phyloP scores from a whole-genome alignment of 108 stramenopile genomes.

The Skeletonema costatum region DNA sequence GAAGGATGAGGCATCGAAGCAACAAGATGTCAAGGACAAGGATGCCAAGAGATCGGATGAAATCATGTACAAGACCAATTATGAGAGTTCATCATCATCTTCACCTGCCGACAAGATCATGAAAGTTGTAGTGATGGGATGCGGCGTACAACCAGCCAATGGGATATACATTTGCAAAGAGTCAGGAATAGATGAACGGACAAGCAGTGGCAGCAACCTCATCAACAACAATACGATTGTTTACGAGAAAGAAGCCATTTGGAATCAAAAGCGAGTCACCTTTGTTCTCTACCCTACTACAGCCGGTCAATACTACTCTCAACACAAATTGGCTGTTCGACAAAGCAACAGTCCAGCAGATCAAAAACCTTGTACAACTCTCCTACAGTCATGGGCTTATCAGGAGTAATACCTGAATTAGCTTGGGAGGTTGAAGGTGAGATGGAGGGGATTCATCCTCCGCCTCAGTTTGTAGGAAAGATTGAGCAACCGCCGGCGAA shows the following conservation, averaged over 20 bases:
- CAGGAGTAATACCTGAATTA: slow-evolving; percentile 18
- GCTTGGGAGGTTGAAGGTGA: slow-evolving; percentile 32
- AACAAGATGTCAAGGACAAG: not conserved
- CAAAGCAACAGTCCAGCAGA: not conserved
- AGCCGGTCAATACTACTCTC: slow-evolving; percentile 29
- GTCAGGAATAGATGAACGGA: not conserved
- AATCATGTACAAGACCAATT: slow-evolving; percentile 23
- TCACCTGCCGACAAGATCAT: not conserved
- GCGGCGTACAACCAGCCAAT: slow-evolving; percentile 29
- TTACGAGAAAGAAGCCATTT: slow-evolving; percentile 42
- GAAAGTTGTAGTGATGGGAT: slow-evolving; percentile 33
- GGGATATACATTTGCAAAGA: slow-evolving; percentile 27
- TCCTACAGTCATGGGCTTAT: slow-evolving; percentile 18
- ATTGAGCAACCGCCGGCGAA: slow-evolving; percentile 8
- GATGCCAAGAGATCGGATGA: slow-evolving; percentile 18
- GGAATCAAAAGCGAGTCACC: slow-evolving; percentile 22
- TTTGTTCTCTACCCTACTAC: slow-evolving; percentile 24
- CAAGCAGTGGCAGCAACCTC: not conserved
- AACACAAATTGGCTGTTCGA: slow-evolving; percentile 34
- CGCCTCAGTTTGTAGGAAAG: slow-evolving; percentile 35
- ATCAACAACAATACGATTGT: not conserved
- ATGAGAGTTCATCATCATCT: slow-evolving; percentile 10
- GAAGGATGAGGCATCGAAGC: not conserved
- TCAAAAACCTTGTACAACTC: slow-evolving; percentile 29
- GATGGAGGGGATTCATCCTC: slow-evolving; percentile 24